phyloP scores from a whole-genome alignment of 2,329 filamentous ascomycete species.

The Eutypella sp. region DNA sequence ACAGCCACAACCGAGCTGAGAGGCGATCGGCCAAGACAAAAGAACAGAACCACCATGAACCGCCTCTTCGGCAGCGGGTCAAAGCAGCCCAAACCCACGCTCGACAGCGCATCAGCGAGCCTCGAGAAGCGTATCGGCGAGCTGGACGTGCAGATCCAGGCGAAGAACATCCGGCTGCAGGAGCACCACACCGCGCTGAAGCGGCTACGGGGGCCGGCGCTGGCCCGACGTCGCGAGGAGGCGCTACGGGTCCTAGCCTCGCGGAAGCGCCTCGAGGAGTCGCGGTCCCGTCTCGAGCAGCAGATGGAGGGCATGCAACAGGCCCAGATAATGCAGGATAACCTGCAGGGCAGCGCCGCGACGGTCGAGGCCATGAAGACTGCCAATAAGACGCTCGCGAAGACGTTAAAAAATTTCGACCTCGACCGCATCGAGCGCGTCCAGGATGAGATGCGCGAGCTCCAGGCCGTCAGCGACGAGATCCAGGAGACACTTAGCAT shows the following conservation, averaged over 20 bases:
- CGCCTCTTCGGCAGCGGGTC: slow-evolving; percentile 88
- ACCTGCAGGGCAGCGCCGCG: slow-evolving; percentile 96
- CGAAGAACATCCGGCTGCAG: slow-evolving; percentile 83
- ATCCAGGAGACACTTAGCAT: slow-evolving; percentile 92
- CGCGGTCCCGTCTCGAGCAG: slow-evolving; percentile 87
- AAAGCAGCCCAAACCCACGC: slow-evolving; percentile 80
- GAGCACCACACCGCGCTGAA: slow-evolving; percentile 82
- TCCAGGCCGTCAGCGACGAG: slow-evolving; percentile 96
- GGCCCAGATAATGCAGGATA: slow-evolving; percentile 97
- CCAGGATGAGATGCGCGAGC: slow-evolving; percentile 98
- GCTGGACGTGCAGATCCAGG: slow-evolving; percentile 93
- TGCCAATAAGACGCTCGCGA: slow-evolving; percentile 85
- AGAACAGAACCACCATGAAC: slow-evolving; percentile 64
- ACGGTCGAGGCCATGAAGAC: slow-evolving; percentile 97
- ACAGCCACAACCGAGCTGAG: no score
- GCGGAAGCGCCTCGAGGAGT: slow-evolving; percentile 88
- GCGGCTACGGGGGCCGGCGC: slow-evolving; percentile 93
- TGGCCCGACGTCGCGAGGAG: slow-evolving; percentile 87
- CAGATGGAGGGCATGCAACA: slow-evolving; percentile 99
- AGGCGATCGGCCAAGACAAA: no score
- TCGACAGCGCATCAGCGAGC: slow-evolving; percentile 67
- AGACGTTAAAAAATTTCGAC: slow-evolving; percentile 96
- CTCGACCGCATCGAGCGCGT: slow-evolving; percentile 95
- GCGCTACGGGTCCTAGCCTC: slow-evolving; percentile 91
- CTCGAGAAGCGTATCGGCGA: slow-evolving; percentile 60